Conservation (phyloP, 345 rosid genomes). For the Sapria himalayana region DNA sequence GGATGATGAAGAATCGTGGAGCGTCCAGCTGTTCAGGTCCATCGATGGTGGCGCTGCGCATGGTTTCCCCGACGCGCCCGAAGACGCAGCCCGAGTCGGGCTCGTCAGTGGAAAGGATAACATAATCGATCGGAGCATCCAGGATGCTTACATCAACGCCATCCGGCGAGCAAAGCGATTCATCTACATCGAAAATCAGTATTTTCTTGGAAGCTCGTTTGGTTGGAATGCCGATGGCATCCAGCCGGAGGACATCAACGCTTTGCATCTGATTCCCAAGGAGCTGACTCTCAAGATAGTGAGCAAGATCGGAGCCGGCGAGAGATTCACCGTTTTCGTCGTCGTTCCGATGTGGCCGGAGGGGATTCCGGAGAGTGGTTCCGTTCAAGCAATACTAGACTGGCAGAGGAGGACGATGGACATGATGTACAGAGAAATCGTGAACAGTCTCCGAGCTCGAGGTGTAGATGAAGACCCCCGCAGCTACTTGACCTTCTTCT, state of each 20-base stretch:
- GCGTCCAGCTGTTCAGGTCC: constrained; percentile 85
- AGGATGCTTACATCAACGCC: constrained; percentile 85
- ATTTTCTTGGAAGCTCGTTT: constrained; percentile 85
- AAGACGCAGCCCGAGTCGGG: constrained; percentile 87
- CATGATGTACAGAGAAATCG: constrained; percentile 78
- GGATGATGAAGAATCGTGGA: constrained; percentile 77
- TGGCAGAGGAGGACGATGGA: constrained; percentile 97
- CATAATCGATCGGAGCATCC: constrained; percentile 86
- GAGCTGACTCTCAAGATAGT: constrained; percentile 85
- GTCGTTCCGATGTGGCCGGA: constrained; percentile 99
- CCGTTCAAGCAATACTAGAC: constrained; percentile 88
- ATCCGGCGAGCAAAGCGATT: constrained; percentile 89
- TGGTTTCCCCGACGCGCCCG: constrained; percentile 93
- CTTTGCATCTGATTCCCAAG: constrained; percentile 77
- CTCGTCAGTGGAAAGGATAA: constrained; percentile 95
- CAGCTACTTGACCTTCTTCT: constrained; percentile 76
- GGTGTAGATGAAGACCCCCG: constrained; percentile 62
- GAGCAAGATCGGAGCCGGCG: constrained; percentile 79
- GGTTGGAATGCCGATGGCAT: constrained; percentile 68
- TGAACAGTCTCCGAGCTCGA: constrained; percentile 51
- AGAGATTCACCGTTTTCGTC: constrained; percentile 62
- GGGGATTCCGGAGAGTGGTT: constrained; percentile 81
- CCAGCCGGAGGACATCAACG: constrained; percentile 75
- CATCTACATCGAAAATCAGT: constrained; percentile 88
- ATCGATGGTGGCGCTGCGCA: constrained; percentile 98